These are phyloP conservation scores for Tricladium varicosporioides DNA, from an alignment of 2,329 filamentous ascomycete genomes.

Conservation along the genomic window DNA sequence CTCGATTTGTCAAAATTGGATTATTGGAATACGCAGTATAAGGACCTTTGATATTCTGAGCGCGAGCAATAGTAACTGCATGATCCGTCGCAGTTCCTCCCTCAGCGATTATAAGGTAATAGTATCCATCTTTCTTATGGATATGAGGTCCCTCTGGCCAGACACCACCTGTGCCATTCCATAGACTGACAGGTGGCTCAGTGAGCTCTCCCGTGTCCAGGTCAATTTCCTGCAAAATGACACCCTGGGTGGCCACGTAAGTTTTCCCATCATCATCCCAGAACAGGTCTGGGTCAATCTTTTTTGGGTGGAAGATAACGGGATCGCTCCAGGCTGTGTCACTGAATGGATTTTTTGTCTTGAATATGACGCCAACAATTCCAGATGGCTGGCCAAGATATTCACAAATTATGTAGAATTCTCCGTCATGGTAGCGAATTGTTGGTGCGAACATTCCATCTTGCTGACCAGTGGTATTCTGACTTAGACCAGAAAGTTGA, in stretches of 20 bases:
- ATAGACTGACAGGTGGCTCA: constrained; percentile 39
- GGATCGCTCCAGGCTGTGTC: constrained; percentile 42
- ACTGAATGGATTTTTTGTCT: constrained; percentile 38
- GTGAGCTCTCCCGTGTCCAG: constrained; percentile 44
- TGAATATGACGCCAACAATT: constrained; percentile 40
- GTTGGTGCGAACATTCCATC: constrained; percentile 46
- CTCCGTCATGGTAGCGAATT: constrained; percentile 39
- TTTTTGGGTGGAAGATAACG: constrained; percentile 48
- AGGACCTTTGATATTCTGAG: constrained; percentile 41
- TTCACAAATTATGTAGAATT: constrained; percentile 47
- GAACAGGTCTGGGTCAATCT: constrained; percentile 46
- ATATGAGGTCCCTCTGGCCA: constrained; percentile 54
- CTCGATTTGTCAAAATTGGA: constrained; percentile 45
- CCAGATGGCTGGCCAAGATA: not conserved
- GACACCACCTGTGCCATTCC: constrained; percentile 46
- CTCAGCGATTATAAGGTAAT: constrained; percentile 53
- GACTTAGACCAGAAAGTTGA: constrained; percentile 37
- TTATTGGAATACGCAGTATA: constrained; percentile 43
- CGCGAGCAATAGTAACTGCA: constrained; percentile 47
- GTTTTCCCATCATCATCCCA: constrained; percentile 54
- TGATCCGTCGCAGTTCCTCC: constrained; percentile 49
- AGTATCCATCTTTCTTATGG: constrained; percentile 49
- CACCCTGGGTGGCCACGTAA: constrained; percentile 42
- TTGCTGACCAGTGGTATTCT: constrained; percentile 25
- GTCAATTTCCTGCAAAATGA: constrained; percentile 24